These are phyloP conservation scores for Kazachstania martiniae DNA, from an alignment of 805 yeast species.

Conservation along the genomic window DNA sequence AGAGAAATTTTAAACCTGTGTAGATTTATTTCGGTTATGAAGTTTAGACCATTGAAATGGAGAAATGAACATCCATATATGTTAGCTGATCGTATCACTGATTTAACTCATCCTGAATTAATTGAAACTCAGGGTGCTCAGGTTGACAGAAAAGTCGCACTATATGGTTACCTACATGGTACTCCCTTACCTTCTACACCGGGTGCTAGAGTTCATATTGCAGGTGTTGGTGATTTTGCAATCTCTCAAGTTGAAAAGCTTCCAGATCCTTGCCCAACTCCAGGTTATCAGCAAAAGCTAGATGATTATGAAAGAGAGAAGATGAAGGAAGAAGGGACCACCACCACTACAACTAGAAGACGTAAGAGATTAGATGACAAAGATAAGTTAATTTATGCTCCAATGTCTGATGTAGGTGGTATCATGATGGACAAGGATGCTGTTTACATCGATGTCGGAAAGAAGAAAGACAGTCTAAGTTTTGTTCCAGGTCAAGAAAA, in stretches of 20 bases:
- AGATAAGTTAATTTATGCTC: slow-evolving; percentile 91
- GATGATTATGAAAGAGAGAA: slow-evolving; percentile 74
- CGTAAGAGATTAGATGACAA: slow-evolving; percentile 89
- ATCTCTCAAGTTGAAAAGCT: slow-evolving; percentile 72
- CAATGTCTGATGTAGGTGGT: slow-evolving; percentile 99
- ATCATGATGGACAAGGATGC: slow-evolving; percentile 95
- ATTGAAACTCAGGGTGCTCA: slow-evolving; percentile 65
- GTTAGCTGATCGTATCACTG: slow-evolving; percentile 84
- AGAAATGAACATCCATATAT: slow-evolving; percentile 96
- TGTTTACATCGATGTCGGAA: slow-evolving; percentile 66
- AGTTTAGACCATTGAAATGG: slow-evolving; percentile 98
- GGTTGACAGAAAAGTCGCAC: slow-evolving; percentile 77
- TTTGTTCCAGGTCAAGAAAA: slow-evolving; percentile 55
- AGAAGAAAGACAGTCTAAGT: slow-evolving; percentile 23
- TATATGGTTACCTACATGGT: slow-evolving; percentile 93
- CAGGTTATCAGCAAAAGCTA: slow-evolving; percentile 74
- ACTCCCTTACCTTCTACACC: slow-evolving; percentile 58
- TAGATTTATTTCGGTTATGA: slow-evolving; percentile 92
- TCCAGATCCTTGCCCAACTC: slow-evolving; percentile 99
- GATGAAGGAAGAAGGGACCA: slow-evolving; percentile 54
- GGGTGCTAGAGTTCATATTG: slow-evolving; percentile 76
- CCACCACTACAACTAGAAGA: slow-evolving; percentile 57
- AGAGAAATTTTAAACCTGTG: slow-evolving; percentile 87
- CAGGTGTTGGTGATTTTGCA: slow-evolving; percentile 88
- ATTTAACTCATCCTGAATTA: slow-evolving; percentile 81